These are phyloP conservation scores for Ophiostoma australiae DNA, from an alignment of 2,329 filamentous ascomycete genomes.

Conservation along the genomic window DNA sequence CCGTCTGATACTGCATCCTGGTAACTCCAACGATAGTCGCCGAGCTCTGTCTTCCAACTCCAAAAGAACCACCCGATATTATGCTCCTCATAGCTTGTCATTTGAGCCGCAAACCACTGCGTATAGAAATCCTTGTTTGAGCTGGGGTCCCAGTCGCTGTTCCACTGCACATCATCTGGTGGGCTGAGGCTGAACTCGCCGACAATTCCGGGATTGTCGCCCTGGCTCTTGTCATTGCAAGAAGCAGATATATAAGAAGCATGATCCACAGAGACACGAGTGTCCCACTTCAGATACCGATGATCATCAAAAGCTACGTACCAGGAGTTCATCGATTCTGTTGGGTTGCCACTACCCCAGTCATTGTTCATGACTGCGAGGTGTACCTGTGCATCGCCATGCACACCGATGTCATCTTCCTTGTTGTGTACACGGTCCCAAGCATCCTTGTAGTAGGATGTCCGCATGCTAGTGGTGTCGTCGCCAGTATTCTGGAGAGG, in stretches of 20 bases:
- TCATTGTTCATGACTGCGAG: slow-evolving; percentile 47
- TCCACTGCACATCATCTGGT: slow-evolving; percentile 45
- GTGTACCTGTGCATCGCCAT: slow-evolving; percentile 44
- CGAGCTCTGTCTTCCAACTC: slow-evolving; percentile 48
- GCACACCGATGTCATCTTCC: slow-evolving; percentile 43
- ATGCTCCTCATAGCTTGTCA: slow-evolving; percentile 41
- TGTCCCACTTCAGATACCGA: slow-evolving; percentile 53
- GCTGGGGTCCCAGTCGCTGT: slow-evolving; percentile 38
- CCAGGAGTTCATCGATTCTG: slow-evolving; percentile 40
- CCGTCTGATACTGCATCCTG: slow-evolving; percentile 25
- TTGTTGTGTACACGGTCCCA: slow-evolving; percentile 43
- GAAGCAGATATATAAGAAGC: slow-evolving; percentile 47
- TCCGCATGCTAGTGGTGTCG: slow-evolving; percentile 32
- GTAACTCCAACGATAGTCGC: slow-evolving; percentile 39
- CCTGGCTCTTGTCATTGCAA: slow-evolving; percentile 44
- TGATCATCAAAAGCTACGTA: slow-evolving; percentile 54
- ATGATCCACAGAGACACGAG: slow-evolving; percentile 38
- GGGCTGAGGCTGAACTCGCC: slow-evolving; percentile 56
- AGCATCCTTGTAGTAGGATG: slow-evolving; percentile 46
- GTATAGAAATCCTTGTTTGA: slow-evolving; percentile 48
- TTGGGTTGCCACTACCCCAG: slow-evolving; percentile 55
- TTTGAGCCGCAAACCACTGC: slow-evolving; percentile 43
- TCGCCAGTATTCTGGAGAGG: slow-evolving; percentile 39
- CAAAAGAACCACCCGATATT: slow-evolving; percentile 48
- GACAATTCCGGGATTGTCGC: slow-evolving; percentile 46